Percentiles rank a stretch among this genome's conserved stretches.
Conservation (phyloP, 73 alveolate genomes). For the Uronychia setigera region DNA sequence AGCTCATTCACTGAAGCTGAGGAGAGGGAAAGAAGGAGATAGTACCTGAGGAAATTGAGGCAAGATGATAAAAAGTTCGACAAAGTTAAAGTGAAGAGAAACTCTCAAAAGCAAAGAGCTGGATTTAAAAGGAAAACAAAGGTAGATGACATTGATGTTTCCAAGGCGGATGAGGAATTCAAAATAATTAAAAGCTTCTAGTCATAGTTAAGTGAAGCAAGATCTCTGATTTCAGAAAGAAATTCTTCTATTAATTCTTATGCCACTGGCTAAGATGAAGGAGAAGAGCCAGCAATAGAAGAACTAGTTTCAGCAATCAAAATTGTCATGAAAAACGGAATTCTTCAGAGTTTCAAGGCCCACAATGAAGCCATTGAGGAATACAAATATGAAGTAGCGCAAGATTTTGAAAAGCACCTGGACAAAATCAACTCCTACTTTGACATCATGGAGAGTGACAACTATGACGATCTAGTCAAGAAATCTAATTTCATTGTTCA, state of each 20-base stretch:
- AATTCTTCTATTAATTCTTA: not conserved
- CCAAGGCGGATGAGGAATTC: not conserved
- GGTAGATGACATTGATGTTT: not conserved
- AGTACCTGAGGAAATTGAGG: not conserved
- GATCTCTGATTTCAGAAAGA: not conserved
- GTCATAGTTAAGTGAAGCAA: not conserved
- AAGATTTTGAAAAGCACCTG: not conserved
- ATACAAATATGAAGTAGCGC: not conserved
- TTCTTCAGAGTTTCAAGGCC: not conserved
- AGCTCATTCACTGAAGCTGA: slow-evolving; percentile 10
- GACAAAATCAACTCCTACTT: not conserved
- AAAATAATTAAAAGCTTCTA: not conserved
- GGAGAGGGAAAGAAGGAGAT: not conserved
- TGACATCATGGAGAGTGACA: not conserved
- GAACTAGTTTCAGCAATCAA: not conserved
- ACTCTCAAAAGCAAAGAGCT: not conserved
- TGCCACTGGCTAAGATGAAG: not conserved
- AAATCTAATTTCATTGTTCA: not conserved
- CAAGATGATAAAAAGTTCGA: too few species aligned
- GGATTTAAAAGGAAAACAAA: not conserved
- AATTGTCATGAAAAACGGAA: not conserved
- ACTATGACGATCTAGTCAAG: not conserved
- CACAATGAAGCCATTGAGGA: not conserved
- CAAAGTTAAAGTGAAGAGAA: not conserved
- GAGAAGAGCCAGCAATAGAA: not conserved